Conservation (phyloP, 2,329 filamentous ascomycete genomes). For the Fusarium mundagurra region DNA sequence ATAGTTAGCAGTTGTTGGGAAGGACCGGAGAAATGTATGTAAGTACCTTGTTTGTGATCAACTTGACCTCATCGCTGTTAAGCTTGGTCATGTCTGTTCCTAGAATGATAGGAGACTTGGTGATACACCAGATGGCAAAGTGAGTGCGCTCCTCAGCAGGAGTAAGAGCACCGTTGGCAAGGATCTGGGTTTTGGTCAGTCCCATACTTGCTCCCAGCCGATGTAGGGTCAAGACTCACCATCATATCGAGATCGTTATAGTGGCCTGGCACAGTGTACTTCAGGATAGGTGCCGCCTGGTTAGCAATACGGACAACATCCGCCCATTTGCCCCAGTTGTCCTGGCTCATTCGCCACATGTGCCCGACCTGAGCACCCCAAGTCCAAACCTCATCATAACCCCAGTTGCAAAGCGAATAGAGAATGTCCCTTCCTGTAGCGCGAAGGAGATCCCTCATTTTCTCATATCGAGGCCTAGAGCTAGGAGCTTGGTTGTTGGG, state of each 20-base stretch:
- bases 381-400: conserved; percentile 23
- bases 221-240: background rate
- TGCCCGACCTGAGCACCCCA: conserved; percentile 23
- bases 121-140: conserved; percentile 25
- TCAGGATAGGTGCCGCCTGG: conserved; percentile 17
- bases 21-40: accelerated
- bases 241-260: conserved; percentile 27
- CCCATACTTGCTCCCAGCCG: accelerated
- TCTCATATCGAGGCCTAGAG: conserved; percentile 13
- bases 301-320: conserved; percentile 23
- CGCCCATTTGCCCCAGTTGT: conserved; percentile 21
- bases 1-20: background rate
- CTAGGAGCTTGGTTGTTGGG: background rate
- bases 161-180: conserved; percentile 14
- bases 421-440: conserved; percentile 20
- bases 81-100: conserved; percentile 24
- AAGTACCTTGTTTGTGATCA: conserved; percentile 22
- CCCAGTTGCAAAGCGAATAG: conserved; percentile 26
- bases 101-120: conserved; percentile 18
- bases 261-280: conserved; percentile 15
- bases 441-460: conserved; percentile 12
- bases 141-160: conserved; percentile 20
- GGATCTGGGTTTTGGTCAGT: conserved; percentile 1
- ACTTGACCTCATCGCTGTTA: conserved; percentile 1
- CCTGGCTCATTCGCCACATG: conserved; percentile 22